phyloP scores from a whole-genome alignment of 768 basidiomycete species.

The Agaricus subrufescens region DNA sequence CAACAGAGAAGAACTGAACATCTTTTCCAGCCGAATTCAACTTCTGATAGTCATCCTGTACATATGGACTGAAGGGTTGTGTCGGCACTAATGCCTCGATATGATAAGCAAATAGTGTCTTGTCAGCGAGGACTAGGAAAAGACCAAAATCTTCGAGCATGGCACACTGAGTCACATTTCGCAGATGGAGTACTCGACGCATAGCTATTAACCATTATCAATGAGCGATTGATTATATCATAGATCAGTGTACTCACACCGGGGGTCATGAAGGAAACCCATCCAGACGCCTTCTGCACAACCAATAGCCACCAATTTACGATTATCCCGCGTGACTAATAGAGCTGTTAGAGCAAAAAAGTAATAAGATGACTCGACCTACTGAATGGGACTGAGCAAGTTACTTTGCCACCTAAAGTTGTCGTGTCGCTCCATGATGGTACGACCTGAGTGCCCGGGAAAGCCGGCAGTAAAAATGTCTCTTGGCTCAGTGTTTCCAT shows the following conservation, averaged over 20 bases:
- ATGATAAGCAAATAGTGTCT: slow-evolving; percentile 90
- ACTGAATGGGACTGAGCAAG: slow-evolving; percentile 94
- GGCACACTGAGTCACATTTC: slow-evolving; percentile 91
- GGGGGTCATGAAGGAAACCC: slow-evolving; percentile 85
- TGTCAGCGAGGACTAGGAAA: slow-evolving; percentile 92
- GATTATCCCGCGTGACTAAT: slow-evolving; percentile 78
- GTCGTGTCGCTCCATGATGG: slow-evolving; percentile 74
- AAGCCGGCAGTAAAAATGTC: slow-evolving; percentile 77
- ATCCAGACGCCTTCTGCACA: slow-evolving; percentile 98
- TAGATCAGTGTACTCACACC: slow-evolving; percentile 47
- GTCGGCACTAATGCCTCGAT: slow-evolving; percentile 96
- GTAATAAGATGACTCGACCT: slow-evolving; percentile 27
- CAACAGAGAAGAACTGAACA: slow-evolving; percentile 94
- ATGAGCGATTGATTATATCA: background rate
- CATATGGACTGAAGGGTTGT: slow-evolving; percentile 60
- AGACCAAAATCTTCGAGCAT: slow-evolving; percentile 97
- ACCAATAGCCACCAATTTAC: slow-evolving; percentile 86
- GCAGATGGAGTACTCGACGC: slow-evolving; percentile 89
- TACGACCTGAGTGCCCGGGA: slow-evolving; percentile 38
- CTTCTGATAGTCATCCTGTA: slow-evolving; percentile 81
- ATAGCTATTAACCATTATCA: slow-evolving; percentile 50
- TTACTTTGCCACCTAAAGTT: slow-evolving; percentile 78
- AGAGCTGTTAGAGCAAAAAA: background rate
- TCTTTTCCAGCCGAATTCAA: slow-evolving; percentile 83
- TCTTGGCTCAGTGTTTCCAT: slow-evolving; percentile 85